These are phyloP conservation scores for Pholiota microspora DNA, from an alignment of 768 basidiomycete genomes.

Conservation along the genomic window DNA sequence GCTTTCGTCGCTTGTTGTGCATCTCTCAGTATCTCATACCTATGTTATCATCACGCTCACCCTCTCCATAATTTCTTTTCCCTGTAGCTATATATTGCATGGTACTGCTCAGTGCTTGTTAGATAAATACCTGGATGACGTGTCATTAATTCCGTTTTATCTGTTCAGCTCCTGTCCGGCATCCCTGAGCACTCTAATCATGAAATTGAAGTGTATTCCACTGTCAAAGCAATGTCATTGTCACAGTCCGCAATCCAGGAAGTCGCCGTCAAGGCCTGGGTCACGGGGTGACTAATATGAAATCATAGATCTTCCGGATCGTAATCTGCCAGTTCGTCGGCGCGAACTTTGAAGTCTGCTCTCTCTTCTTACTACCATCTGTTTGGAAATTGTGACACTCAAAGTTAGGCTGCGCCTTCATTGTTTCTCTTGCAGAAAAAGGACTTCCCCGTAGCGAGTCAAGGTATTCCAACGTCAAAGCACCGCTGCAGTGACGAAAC, in stretches of 20 bases:
- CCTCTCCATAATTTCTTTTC: background rate
- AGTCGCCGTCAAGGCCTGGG: too few species aligned
- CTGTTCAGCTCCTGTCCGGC: background rate
- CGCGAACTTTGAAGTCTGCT: too few species aligned
- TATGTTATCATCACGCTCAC: background rate
- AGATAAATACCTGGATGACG: background rate
- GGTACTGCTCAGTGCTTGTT: background rate
- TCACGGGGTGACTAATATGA: too few species aligned
- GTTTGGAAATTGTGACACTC: background rate
- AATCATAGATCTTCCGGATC: too few species aligned
- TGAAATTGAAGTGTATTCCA: too few species aligned
- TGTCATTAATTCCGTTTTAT: too few species aligned
- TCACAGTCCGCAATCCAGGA: too few species aligned
- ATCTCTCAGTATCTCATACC: background rate
- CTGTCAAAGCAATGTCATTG: too few species aligned
- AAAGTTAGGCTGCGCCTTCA: background rate
- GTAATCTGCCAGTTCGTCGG: too few species aligned
- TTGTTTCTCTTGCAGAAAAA: background rate
- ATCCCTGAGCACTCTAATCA: too few species aligned
- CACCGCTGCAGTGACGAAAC: background rate
- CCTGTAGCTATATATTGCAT: slow-evolving; percentile 15
- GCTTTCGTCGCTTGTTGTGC: slow-evolving; percentile 2
- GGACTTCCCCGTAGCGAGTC: too few species aligned
- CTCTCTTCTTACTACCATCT: background rate
- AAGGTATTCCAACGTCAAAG: too few species aligned